Percentiles rank a stretch among this genome's conserved stretches.
phyloP scores from a whole-genome alignment of 495 filamentous ascomycete species.

The Hypoxylon subgilvum region DNA sequence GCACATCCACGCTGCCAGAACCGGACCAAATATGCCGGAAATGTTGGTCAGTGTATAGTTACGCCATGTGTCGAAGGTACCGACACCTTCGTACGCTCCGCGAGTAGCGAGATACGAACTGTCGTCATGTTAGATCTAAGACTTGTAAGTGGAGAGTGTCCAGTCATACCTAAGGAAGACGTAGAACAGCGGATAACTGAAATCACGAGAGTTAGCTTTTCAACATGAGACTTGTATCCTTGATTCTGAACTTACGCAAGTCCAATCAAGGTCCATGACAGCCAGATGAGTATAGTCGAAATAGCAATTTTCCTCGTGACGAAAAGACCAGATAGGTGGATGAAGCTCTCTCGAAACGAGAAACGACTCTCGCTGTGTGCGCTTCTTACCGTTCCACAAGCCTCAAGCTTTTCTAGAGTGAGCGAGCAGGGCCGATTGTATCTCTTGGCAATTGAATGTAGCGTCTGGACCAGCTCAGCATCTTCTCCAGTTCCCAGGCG shows the following conservation, averaged over 20 bases:
- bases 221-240: background rate
- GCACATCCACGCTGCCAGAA: conserved; percentile 70
- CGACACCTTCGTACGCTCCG: conserved; percentile 46
- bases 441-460: conserved; percentile 65
- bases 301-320: conserved; percentile 64
- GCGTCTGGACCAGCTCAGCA: conserved; percentile 62
- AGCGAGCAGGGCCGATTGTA: conserved; percentile 69
- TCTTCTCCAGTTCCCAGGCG: conserved; percentile 69
- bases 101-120: conserved; percentile 50
- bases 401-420: conserved; percentile 64
- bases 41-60: conserved; percentile 74
- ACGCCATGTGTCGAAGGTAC: conserved; percentile 66
- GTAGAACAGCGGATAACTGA: conserved; percentile 68
- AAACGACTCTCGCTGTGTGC: conserved; percentile 52
- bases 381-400: conserved; percentile 52
- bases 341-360: conserved; percentile 55
- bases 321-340: conserved; percentile 70
- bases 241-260: conserved; percentile 50
- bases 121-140: conserved; percentile 38
- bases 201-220: conserved; percentile 21
- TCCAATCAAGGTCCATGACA: conserved; percentile 73
- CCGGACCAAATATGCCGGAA: conserved; percentile 67
- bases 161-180: conserved; percentile 63
- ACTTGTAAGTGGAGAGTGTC: background rate
- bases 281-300: conserved; percentile 69